A percentile compares a stretch with the other conserved stretches of the same genome.
phyloP scores from a whole-genome alignment of 108 stramenopile genomes.

The Stephanodiscus triporus region DNA sequence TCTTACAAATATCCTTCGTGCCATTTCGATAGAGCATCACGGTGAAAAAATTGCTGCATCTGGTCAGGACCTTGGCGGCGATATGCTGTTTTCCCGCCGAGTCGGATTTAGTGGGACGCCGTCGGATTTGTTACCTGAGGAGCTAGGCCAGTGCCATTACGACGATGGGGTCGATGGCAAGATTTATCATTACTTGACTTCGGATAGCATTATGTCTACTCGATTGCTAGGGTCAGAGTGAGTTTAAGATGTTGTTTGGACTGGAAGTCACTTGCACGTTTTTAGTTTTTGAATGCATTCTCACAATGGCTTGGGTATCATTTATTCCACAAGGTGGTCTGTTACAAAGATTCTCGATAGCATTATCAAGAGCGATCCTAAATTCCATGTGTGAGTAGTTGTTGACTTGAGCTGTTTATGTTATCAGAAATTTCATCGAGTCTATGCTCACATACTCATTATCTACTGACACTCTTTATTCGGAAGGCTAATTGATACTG shows the following conservation, averaged over 20 bases:
- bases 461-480: no score
- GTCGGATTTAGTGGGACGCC: constrained; percentile 99
- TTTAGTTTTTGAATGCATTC: no score
- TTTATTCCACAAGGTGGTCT: constrained; percentile 54
- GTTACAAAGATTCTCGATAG: constrained; percentile 79
- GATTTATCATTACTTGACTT: constrained; percentile 92
- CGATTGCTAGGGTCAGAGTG: constrained; percentile 57
- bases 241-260: no score
- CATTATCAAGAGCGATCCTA: constrained; percentile 79
- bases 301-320: no score
- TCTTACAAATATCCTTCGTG: background rate
- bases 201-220: constrained; percentile 82
- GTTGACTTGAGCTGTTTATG: no score
- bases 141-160: constrained; percentile 96
- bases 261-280: no score
- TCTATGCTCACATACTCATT: no score
- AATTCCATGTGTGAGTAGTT: constrained; percentile 68
- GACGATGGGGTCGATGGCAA: constrained; percentile 97
- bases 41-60: constrained; percentile 95
- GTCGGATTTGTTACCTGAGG: constrained; percentile 96
- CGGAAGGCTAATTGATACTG: constrained; percentile 86
- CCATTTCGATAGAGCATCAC: constrained; percentile 88
- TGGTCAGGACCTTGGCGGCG: constrained; percentile 98
- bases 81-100: constrained; percentile 93
- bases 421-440: no score